Evolutionary conservation across 768 basidiomycete genomes (phyloP), one percentile per base, ranked within the genome.

Genomic region (Lactarius pseudohatsudake): DNA sequence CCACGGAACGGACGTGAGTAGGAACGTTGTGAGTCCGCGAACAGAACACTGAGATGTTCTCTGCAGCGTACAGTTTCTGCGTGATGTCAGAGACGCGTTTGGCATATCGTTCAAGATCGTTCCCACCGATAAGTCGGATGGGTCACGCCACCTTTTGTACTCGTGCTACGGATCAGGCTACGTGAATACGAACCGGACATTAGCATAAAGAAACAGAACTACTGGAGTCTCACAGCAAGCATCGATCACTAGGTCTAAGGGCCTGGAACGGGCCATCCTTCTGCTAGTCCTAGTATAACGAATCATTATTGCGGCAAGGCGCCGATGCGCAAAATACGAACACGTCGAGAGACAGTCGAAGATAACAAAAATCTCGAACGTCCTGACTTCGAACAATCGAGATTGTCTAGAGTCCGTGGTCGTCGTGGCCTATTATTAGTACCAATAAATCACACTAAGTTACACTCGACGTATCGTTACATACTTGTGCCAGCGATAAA

Each of bases 91-190:
- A 68, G 78, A 82, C 22, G 90, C 91, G 74, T 96, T 97, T 70
- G 93, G 94, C 32, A 94, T 91, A 0, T 89, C 92, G 16, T 98
- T 98, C 86, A 98, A 97, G 77, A 89, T 97, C 63, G 83, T 84
- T 18, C 79, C 86, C 2, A 84, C 82, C 4, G 85, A 88, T 59
- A 78, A 80, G 1, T 77, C 81, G 20, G 80, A 86, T 67, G 74
- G 79, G 22, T 78, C 82, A 15, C 83, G 80, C 43, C 77, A 93
- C 67, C 83, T 92, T 16, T 64, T 93, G 57, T 89, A 94, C 76
- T 93, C 93, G 7, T 98, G 96, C 75, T 92, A 95, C 69, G 96
- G 96, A 13, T 86, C 88, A 28, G 96, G 97, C 55, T 95, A 95
- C 75, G 80, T 92, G 68, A 99, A 98, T 75, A 86, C 89, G 64